Base-by-base conservation (phyloP, 345 rosid species). In the Psidium guajava region DNA sequence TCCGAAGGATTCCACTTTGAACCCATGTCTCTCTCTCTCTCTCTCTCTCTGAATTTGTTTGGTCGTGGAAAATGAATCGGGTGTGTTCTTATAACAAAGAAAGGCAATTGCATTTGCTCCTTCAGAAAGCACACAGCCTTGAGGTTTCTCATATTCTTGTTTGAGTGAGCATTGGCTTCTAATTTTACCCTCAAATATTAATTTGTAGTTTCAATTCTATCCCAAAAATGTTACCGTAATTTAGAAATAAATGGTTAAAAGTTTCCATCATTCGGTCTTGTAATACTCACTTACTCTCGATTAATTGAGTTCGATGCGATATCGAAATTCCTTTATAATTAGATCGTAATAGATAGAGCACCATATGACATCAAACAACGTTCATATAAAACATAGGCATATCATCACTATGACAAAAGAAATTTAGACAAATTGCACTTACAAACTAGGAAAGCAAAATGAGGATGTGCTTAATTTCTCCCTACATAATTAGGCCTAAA, bases 341-440 rank as follows among this genome's bases (percentile, higher is more conserved):
- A 8, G 5, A 61, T 9, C 8, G 40, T 61, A 61, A 61, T 27
- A 14, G 40, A 5, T 61, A 28, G 2, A 3, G 0, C 40, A 3
- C 6, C 2, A 8, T 61, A 3, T 27, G 16, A 61, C 21, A 61
- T 27, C 0, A 0, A 11, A 3, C 14, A 18, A 27, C 7, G 4
- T 59, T n/a, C 36, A 13, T 0, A 0, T 0, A 27, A 57, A 24
- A 57, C 25, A 2, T 14, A n/a, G 3, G 1, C 1, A 0, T 58
- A 8, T 11, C 28, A 57, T 57, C 61, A 25, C 28, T 57, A 25
- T 24, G 14, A 57, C 6, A 11, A 57, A 57, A 25, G 3, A 57
- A 57, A 57, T 13, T n/a, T 59, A 8, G 0, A 15, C 1, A 4
- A 61, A 61, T 28, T 28, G 20, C 10, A 28, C 10, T 0, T 61